phyloP scores from a whole-genome alignment of 1,139 yeast species.

The Magnusiomyces clavatus region DNA sequence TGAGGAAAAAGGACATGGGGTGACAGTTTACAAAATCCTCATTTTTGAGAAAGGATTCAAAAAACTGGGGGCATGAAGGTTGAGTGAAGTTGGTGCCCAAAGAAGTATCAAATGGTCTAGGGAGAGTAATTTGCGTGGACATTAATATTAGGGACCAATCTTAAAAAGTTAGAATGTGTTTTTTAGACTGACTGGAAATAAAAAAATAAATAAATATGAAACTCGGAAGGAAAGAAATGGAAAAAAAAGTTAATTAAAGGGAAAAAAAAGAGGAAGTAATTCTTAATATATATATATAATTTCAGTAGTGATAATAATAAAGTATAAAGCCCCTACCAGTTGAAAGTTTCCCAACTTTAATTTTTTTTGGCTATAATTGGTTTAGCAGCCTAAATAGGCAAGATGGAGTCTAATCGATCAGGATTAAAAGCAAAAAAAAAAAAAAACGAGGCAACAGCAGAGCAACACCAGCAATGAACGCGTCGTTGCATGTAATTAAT shows the following conservation, averaged over 20 bases:
- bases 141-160: no score
- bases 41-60: constrained; percentile 23
- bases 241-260: no score
- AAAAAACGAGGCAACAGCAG: no score
- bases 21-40: constrained; percentile 24
- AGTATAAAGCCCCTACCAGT: neutral
- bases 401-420: no score
- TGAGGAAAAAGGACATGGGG: constrained; percentile 29
- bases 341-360: neutral
- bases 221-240: no score
- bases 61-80: constrained; percentile 25
- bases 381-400: no score
- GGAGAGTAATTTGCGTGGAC: constrained; percentile 8
- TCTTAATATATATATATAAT: neutral
- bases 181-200: no score
- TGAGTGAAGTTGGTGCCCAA: constrained; percentile 27
- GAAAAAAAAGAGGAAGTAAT: no score
- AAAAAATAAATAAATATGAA: neutral
- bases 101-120: constrained; percentile 30
- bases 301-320: neutral
- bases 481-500: neutral
- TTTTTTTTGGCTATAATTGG: neutral
- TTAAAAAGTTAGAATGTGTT: no score
- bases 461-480: neutral
- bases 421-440: no score